Evolutionary conservation across 2,329 filamentous ascomycete genomes (phyloP).

Genomic region (Cercospora canescens): DNA sequence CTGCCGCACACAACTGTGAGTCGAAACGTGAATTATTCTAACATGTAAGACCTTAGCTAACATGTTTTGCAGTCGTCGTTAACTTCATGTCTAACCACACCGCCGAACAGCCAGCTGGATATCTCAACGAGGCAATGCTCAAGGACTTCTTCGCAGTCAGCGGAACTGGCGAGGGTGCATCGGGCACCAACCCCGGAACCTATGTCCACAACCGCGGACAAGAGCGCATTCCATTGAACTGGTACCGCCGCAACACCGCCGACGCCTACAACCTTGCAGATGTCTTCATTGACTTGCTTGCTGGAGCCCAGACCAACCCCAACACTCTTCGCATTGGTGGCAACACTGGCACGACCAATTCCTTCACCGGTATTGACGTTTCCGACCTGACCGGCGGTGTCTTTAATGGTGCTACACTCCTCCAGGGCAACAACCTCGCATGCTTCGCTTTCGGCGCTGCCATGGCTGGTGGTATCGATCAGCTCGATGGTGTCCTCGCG

Average conservation of each 20-base stretch:
- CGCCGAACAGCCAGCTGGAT: slow-evolving; percentile 24
- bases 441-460: slow-evolving; percentile 21
- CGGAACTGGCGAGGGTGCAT: slow-evolving; percentile 20
- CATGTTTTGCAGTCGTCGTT: slow-evolving; percentile 26
- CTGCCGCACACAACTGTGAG: slow-evolving; percentile 24
- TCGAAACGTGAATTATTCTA: slow-evolving; percentile 20
- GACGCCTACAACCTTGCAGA: slow-evolving; percentile 16
- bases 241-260: slow-evolving; percentile 24
- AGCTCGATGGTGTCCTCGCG: slow-evolving; percentile 7
- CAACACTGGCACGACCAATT: slow-evolving; percentile 39
- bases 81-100: slow-evolving; percentile 34
- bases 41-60: background rate
- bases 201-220: slow-evolving; percentile 27
- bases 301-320: slow-evolving; percentile 15
- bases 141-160: slow-evolving; percentile 30
- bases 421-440: slow-evolving; percentile 22
- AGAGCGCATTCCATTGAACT: slow-evolving; percentile 33
- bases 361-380: slow-evolving; percentile 38
- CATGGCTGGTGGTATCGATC: slow-evolving; percentile 15
- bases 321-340: slow-evolving; percentile 38
- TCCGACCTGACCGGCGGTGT: slow-evolving; percentile 41
- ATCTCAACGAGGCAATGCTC: slow-evolving; percentile 25
- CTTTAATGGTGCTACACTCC: slow-evolving; percentile 36
- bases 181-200: slow-evolving; percentile 24
- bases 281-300: slow-evolving; percentile 20